Base-by-base conservation (phyloP, 1,139 yeast species). In the Hanseniaspora uvarum region DNA sequence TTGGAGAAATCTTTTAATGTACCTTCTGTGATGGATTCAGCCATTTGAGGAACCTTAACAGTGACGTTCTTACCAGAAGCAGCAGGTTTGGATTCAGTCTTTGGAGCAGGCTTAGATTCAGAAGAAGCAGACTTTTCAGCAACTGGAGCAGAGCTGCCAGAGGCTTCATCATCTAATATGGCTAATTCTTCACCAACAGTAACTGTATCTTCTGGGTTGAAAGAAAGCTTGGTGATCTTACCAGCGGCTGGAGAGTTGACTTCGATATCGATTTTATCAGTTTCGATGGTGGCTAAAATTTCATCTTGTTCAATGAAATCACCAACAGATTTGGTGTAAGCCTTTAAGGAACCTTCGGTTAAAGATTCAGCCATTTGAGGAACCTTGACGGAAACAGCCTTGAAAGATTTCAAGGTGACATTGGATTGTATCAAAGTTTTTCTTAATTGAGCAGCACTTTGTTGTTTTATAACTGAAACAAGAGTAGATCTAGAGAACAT, bases 321-420 rank as follows among this genome's bases (percentile, higher is more conserved):
- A 61, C 99, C 99, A 58, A 88, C 86, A 61, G 79, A 73, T 68
- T 82, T 83, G 51, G 80, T 77, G 71, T 80, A 88, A 55, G 87
- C 83, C 59, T 87, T 75, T 62, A 92, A 77, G 52, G 97, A 87
- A 69, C 99, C 99, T 71, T 92, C 99, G 51, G 96, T 87, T 67
- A 92, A 84, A 54, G 97, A 89, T 72, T 92, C 99, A 52, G 98
- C 98, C 96, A 92, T 88, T 61, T 87, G 95, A 53, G 99, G 99
- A 38, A 92, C 98, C 70, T 88, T 86, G 56, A 92, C 95, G 55
- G 69, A 62, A 48, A 72, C 68, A 36, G 74, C 68, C 55, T 69
- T 68, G 59, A 58, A 61, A 26, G 40, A 30, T 34, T 45, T 56
- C 28, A 36, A 21, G 31, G 21, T 50, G 19, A 50, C 24, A 16